Conservation (phyloP, 2,329 filamentous ascomycete species). For the Daldinia sp. region DNA sequence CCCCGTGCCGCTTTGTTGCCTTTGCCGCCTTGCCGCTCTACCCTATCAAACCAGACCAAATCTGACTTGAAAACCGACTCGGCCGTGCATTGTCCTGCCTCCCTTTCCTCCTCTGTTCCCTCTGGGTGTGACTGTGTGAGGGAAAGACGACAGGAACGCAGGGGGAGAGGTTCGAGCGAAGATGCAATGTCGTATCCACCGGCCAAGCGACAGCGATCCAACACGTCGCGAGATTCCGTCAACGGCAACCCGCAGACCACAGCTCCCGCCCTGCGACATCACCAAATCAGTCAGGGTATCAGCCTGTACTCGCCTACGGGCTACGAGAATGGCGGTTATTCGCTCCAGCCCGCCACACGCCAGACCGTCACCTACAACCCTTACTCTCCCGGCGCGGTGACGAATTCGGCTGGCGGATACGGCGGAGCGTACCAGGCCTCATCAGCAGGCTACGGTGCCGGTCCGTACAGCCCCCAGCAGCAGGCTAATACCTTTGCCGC, state of each 20-base stretch:
- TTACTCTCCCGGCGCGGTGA: conserved; percentile 48
- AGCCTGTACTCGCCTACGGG: conserved; percentile 40
- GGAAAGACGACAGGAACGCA: conserved; percentile 17
- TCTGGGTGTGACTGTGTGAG: conserved; percentile 31
- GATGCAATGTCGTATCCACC: conserved; percentile 52
- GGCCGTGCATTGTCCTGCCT: conserved; percentile 3
- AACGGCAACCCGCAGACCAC: conserved; percentile 51
- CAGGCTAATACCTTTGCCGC: conserved; percentile 46
- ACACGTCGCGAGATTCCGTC: conserved; percentile 51
- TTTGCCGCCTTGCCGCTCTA: conserved; percentile 2
- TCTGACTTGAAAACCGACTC: neutral
- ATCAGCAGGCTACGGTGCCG: conserved; percentile 40
- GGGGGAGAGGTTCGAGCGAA: conserved; percentile 28
- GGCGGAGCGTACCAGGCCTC: conserved; percentile 46
- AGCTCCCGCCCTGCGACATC: conserved; percentile 51
- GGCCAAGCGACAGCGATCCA: conserved; percentile 52
- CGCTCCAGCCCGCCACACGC: conserved; percentile 43
- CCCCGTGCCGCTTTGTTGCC: conserved; percentile 4
- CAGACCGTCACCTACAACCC: conserved; percentile 47
- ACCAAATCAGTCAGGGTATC: conserved; percentile 43
- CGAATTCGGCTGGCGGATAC: conserved; percentile 48
- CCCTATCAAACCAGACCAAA: conserved; percentile 1
- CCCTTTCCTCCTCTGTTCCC: conserved; percentile 9
- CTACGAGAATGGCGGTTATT: conserved; percentile 48
- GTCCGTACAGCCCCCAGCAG: conserved; percentile 49